Evolutionary conservation across 2,329 filamentous ascomycete genomes (phyloP), one percentile per base, ranked within the genome.

Genomic region (Trichoderma sp.): DNA sequence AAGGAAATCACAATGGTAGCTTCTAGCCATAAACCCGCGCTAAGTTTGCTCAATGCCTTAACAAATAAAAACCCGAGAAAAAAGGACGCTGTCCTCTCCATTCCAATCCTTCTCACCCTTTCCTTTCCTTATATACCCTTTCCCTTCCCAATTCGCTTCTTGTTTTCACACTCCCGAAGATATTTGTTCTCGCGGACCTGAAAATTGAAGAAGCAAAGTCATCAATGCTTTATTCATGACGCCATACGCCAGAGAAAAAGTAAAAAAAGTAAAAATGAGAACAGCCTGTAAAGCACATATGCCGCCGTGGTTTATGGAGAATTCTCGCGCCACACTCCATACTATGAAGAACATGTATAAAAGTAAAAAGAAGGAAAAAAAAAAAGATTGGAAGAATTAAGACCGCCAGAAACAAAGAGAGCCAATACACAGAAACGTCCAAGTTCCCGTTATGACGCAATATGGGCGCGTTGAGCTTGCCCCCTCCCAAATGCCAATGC

Each of bases 1-100:
- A 24, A 14, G 27, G 27, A 68, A 68, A 58, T 62, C 58, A 62
- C 31, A 47, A 63, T 63, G 43, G 35, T 49, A 62, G 67, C 49
- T 66, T 66, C 63, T 66, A 66, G 57, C 63, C 63, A 58, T 66
- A 66, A 43, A 55, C 67, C 67, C 59, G 33, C 57, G 67, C 59
- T 56, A 61, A 59, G 19, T 49, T 43, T 63, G 53, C 58, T 59
- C 67, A 49, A 58, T 68, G 67, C 67, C 56, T 56, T 47, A n/a
- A 19, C 19, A 43, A 43, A 43, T n/a, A 56, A 62, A 35, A 13
- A 35, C 5, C 5, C 5, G 5, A 31, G 29, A 35, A 5, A 35
- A 35, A 11, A 63, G 47, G 67, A 68, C 56, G 47, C 49, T 56
- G 56, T 57, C 40, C 58, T 56, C 52, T 37, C 47, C 47, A 21